These are phyloP conservation scores for Hordeum marinum DNA, from an alignment of 176 grass and related monocot species.

Conservation along the genomic window DNA sequence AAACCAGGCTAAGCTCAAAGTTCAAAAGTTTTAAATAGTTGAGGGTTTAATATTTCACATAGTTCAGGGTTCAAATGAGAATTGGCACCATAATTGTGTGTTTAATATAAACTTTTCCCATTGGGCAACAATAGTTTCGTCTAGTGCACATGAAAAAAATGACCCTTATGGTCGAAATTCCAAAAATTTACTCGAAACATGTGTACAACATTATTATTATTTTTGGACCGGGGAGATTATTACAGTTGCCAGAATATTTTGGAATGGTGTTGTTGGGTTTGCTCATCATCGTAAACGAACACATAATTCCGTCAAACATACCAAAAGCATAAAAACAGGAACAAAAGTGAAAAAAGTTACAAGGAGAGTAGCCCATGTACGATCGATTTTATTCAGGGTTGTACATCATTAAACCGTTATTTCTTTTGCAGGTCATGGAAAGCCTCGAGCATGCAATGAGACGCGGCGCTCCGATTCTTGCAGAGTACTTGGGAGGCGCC, in stretches of 20 bases:
- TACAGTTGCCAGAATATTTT: background rate
- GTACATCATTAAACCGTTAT: background rate
- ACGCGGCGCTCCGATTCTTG: background rate
- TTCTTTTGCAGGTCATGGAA: slow-evolving; percentile 34
- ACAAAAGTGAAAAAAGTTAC: background rate
- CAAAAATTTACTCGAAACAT: background rate
- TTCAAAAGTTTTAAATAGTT: background rate
- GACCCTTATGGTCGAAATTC: background rate
- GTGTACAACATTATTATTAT: background rate
- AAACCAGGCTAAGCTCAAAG: background rate
- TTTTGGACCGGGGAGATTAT: background rate
- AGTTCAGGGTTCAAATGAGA: background rate
- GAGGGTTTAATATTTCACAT: background rate
- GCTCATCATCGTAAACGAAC: background rate
- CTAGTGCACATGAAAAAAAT: background rate
- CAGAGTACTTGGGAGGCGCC: slow-evolving; percentile 56
- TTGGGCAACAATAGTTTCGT: background rate
- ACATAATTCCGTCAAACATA: background rate
- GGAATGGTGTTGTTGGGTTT: background rate
- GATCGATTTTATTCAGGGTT: background rate
- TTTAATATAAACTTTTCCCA: background rate
- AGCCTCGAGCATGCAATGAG: slow-evolving; percentile 35
- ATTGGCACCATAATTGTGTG: background rate
- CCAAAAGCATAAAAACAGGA: background rate
- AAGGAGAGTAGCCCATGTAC: background rate